These are phyloP conservation scores for Coemansia sp. DNA, from an alignment of 192 early-diverging fungal genomes.

Conservation along the genomic window DNA sequence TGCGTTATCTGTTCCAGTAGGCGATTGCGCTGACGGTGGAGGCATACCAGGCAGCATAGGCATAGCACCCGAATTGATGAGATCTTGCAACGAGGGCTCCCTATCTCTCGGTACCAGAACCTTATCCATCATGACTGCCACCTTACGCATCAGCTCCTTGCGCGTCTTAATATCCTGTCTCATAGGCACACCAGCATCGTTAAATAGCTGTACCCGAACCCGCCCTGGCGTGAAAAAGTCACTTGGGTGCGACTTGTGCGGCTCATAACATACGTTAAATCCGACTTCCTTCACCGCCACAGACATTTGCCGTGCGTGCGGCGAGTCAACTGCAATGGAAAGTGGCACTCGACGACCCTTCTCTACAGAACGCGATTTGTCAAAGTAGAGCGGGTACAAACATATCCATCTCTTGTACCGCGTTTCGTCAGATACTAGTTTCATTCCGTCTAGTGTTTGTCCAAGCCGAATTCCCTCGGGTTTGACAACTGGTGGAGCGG, in stretches of 20 bases:
- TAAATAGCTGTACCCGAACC: constrained; percentile 66
- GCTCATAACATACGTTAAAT: constrained; percentile 67
- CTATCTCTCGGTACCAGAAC: constrained; percentile 37
- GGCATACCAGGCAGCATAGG: constrained; percentile 42
- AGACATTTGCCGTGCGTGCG: constrained; percentile 66
- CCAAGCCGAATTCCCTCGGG: constrained; percentile 24
- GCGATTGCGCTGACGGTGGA: constrained; percentile 8
- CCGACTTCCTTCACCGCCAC: constrained; percentile 63
- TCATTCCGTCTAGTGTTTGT: constrained; percentile 19
- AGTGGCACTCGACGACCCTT: constrained; percentile 66
- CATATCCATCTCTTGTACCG: constrained; percentile 65
- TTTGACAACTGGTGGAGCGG: background rate
- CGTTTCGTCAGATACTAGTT: constrained; percentile 27
- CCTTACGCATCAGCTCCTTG: constrained; percentile 47
- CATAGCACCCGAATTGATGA: constrained; percentile 48
- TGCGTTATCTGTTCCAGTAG: background rate
- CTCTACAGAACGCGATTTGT: constrained; percentile 60
- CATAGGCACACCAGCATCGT: constrained; percentile 46
- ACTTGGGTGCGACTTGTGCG: constrained; percentile 66
- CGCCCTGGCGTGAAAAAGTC: constrained; percentile 75
- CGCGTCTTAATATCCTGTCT: constrained; percentile 56
- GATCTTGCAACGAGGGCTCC: constrained; percentile 48
- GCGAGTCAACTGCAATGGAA: constrained; percentile 58
- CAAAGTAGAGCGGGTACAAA: constrained; percentile 75
- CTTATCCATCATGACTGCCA: constrained; percentile 26